Base-by-base conservation (phyloP, 2,329 filamentous ascomycete genomes). In the Ceratocystis lukuohia region DNA sequence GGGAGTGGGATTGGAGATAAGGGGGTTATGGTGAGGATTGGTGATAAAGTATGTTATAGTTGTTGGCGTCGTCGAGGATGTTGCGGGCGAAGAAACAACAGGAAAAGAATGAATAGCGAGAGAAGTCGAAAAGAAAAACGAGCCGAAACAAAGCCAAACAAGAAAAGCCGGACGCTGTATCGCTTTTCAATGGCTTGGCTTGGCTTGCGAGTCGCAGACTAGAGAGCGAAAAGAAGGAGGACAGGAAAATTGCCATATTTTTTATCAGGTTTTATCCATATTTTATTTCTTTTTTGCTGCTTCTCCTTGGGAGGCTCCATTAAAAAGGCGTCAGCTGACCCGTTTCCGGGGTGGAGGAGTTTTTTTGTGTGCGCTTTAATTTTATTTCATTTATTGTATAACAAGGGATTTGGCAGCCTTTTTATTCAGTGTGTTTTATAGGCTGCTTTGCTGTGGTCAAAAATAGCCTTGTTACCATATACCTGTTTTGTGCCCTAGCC, bases 271-370 rank as follows among this genome's bases (percentile, higher is more conserved):
- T 57, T 50, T 50, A n/a, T 48, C 45, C n/a, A 8, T 48, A 7
- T 48, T 48, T 48, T 20, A n/a, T 48, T 48, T 48, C 7, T 15
- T 48, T 48, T 48, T 8, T 6, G 15, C n/a, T 48, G 15, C n/a
- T 48, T 48, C n/a, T 20, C n/a, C 46, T 20, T 20, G 46, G 53
- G 33, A 37, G 37, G 25, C 53, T 57, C 53, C 53, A 57, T 57
- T 57, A 30, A 57, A 57, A 57, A 57, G 53, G 10, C 53, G 53
- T 57, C 53, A 57, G 53, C 53, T 57, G 53, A 57, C 53, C 53
- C 30, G 53, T 30, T 57, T 57, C 53, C 25, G 53, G 53, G 53
- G 53, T 3, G 33, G 33, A 12, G 33, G 33, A 15, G 46, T 50
- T n/a, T 50, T 50, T 50, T 33, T 1, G 25, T 57, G 53, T 30